A percentile compares a stretch with the other conserved stretches of the same genome.
Evolutionary conservation across 208 protist genomes (phyloP).

Genomic region (Crithidia brevicula): DNA sequence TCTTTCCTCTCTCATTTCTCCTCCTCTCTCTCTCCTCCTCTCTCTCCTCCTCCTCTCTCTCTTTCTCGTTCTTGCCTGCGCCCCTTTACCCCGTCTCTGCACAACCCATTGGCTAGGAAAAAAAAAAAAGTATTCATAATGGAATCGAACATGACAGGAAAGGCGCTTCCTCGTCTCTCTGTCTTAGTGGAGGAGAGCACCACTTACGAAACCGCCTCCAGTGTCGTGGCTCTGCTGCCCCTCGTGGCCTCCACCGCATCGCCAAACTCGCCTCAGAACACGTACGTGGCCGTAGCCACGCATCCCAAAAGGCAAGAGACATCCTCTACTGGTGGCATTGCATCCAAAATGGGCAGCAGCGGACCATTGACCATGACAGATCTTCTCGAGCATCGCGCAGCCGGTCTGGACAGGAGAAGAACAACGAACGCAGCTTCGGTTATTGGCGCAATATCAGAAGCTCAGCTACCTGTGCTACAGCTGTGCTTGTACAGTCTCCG

Average conservation of each 20-base stretch:
- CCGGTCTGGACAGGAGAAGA: not conserved
- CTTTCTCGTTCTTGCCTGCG: not conserved
- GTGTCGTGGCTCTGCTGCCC: slow-evolving; percentile 14
- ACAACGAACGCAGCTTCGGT: not conserved
- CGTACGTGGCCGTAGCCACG: slow-evolving; percentile 2
- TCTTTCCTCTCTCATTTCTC: not conserved
- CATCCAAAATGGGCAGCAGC: not conserved
- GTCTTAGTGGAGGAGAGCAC: slow-evolving; percentile 12
- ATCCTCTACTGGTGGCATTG: not conserved
- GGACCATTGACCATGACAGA: not conserved
- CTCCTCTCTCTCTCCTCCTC: not conserved
- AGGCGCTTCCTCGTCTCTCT: slow-evolving; percentile 17
- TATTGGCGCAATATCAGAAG: not conserved
- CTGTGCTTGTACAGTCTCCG: slow-evolving; percentile 4
- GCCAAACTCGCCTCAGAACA: not conserved
- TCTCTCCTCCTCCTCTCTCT: not conserved
- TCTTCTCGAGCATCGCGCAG: not conserved
- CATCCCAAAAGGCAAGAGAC: not conserved
- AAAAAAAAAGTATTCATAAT: not conserved
- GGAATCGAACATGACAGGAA: not conserved
- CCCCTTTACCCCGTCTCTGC: not conserved
- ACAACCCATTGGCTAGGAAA: not conserved
- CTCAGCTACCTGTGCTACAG: not conserved
- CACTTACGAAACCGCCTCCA: slow-evolving; percentile 4
- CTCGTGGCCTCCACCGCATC: not conserved